Base-by-base conservation (phyloP, 768 basidiomycete genomes). In the Phylloporus sp. region DNA sequence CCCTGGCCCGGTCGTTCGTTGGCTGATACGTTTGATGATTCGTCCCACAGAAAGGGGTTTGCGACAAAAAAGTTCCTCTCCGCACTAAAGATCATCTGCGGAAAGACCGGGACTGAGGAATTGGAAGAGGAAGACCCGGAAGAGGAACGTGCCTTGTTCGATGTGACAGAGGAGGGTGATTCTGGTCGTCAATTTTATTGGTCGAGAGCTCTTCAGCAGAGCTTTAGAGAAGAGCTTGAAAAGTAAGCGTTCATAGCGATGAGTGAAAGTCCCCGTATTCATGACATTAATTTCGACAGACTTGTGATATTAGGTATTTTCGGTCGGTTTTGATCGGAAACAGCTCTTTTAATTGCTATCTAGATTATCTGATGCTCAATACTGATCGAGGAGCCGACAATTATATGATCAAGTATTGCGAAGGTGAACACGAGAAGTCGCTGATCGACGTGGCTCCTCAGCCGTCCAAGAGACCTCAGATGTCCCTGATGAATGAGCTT, bases 401-500 rank as follows among this genome's bases (percentile, higher is more conserved):
- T 67, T 93, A 88, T 69, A 93, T 93, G 91, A 87, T 93, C 70
- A 92, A 90, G 67, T 90, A 85, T 64, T 92, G 91, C 64, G 87
- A 89, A 70, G 85, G 80, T 39, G 83, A 81, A 35, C 86, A 88
- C 51, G 88, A 90, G 56, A 90, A 87, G 64, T 72, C 83, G 0
- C 75, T 88, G 39, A 84, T 92, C 26, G 86, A 90, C 52, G 82
- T 89, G 23, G 89, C 88, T 1, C 90, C 90, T 10, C 80, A 86
- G 38, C 82, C 81, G 27, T 82, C 82, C 13, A 76, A 80, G 34
- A 77, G 77, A 9, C 75, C 80, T 10, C 80, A 84, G 59, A 85
- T 88, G 82, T 85, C 87, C 4, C 72, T 79, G 29, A 85, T 86
- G 85, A 85, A 79, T 49, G 86, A 88, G 58, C 73, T 88, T 23